Conservation (phyloP, 495 filamentous ascomycete genomes). For the Amphirosellinia nigrospora region DNA sequence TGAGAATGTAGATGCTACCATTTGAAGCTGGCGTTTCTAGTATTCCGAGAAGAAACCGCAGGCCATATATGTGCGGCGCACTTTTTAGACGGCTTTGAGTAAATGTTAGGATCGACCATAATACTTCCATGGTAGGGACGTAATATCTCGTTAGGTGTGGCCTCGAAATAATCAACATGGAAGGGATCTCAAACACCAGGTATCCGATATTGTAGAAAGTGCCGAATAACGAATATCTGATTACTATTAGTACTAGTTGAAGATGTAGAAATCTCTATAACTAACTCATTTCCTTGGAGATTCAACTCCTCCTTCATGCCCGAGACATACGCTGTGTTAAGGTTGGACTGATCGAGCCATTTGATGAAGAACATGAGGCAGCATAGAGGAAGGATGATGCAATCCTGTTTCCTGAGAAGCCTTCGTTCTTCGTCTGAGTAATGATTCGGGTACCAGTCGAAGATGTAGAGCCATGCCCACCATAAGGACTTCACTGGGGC, state of each 20-base stretch:
- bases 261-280: background rate
- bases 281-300: background rate
- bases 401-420: background rate
- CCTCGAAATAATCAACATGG: background rate
- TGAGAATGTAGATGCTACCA: background rate
- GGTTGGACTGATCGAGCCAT: background rate
- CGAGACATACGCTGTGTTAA: background rate
- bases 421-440: background rate
- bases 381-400: background rate
- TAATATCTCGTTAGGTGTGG: conserved; percentile 5
- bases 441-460: background rate
- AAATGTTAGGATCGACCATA: background rate
- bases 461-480: conserved; percentile 4
- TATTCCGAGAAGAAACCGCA: background rate
- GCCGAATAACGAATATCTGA: background rate
- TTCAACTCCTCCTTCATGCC: conserved; percentile 1
- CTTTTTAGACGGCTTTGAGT: background rate
- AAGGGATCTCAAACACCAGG: background rate
- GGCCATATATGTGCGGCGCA: background rate
- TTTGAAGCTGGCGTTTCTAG: background rate
- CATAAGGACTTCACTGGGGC: background rate
- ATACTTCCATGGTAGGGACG: background rate
- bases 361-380: conserved; percentile 6
- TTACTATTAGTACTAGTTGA: background rate
- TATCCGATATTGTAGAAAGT: conserved; percentile 8